These are phyloP conservation scores for Sistotremastrum niveocremeum DNA, from an alignment of 768 basidiomycete species.

Conservation along the genomic window DNA sequence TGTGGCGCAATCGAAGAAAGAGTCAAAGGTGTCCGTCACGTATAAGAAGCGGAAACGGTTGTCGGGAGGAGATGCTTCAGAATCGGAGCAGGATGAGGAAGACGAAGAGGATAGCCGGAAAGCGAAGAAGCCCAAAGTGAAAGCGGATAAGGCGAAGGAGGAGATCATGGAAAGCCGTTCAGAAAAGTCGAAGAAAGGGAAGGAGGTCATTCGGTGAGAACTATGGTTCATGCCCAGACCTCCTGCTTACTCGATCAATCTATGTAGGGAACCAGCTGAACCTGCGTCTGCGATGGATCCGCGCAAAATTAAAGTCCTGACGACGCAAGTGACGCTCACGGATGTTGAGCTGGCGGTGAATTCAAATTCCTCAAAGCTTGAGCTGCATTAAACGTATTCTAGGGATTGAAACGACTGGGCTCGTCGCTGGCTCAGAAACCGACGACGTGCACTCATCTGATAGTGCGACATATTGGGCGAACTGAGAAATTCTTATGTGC, in stretches of 20 bases:
- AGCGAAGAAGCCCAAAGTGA: slow-evolving; percentile 5
- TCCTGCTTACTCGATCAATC: too few relatives aligned
- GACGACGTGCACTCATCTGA: slow-evolving; percentile 64
- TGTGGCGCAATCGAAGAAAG: slow-evolving; percentile 1
- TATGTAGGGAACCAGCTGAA: too few relatives aligned
- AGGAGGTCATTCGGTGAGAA: neutral
- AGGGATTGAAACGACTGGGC: slow-evolving; percentile 56
- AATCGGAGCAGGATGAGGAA: slow-evolving; percentile 5
- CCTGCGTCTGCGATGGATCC: slow-evolving; percentile 2
- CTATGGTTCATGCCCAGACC: too few relatives aligned
- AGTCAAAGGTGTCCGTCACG: neutral
- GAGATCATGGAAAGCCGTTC: neutral
- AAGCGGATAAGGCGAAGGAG: slow-evolving; percentile 5
- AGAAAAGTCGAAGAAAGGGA: neutral
- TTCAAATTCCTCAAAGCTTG: neutral
- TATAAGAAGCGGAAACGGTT: slow-evolving; percentile 1
- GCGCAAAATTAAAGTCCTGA: slow-evolving; percentile 39
- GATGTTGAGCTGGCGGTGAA: slow-evolving; percentile 50
- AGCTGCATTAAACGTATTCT: neutral
- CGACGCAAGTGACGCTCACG: slow-evolving; percentile 47
- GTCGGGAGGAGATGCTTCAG: neutral
- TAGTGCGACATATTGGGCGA: slow-evolving; percentile 54
- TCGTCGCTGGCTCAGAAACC: slow-evolving; percentile 48
- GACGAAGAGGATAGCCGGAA: slow-evolving; percentile 16
- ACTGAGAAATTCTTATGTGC: slow-evolving; percentile 86